A percentile compares a stretch with the other conserved stretches of the same genome.
Conservation (phyloP, 192 early-diverging fungal species). For the Neocallimastix lanati region DNA sequence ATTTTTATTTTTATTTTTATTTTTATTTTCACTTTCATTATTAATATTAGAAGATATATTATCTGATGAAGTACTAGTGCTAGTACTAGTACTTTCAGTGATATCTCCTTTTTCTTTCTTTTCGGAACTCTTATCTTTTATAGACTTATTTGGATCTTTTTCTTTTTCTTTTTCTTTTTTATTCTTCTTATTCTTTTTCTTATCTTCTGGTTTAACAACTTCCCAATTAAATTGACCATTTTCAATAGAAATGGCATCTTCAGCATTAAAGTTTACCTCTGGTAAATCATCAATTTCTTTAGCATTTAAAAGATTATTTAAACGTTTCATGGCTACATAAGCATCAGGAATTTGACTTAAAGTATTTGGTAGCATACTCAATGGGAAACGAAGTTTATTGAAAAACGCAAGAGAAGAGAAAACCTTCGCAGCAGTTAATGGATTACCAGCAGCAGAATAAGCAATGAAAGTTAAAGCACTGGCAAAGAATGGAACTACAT, state of each 20-base stretch:
- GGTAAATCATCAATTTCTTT: conserved; percentile 7
- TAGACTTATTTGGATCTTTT: no score
- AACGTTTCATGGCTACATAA: not conserved
- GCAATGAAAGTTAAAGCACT: not conserved
- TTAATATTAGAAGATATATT: no score
- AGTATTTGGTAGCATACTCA: not conserved
- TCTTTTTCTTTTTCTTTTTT: not conserved
- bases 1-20: no score
- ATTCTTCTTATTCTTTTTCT: conserved; percentile 3
- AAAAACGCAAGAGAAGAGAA: conserved; percentile 17
- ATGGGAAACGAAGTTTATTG: not conserved
- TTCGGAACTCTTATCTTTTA: no score
- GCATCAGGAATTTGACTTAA: not conserved
- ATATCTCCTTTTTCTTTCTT: not conserved
- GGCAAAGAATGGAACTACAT: not conserved
- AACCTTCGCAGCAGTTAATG: conserved; percentile 14
- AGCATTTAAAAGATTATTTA: not conserved
- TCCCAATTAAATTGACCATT: conserved; percentile 18
- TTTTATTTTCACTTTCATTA: no score
- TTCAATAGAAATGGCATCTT: conserved; percentile 29
- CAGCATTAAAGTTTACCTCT: conserved; percentile 11
- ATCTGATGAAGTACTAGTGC: no score
- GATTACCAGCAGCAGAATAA: conserved; percentile 6
- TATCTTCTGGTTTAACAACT: conserved; percentile 4
- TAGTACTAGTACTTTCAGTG: not conserved